phyloP scores from a whole-genome alignment of 495 filamentous ascomycete genomes.

The Xylaria acuta region DNA sequence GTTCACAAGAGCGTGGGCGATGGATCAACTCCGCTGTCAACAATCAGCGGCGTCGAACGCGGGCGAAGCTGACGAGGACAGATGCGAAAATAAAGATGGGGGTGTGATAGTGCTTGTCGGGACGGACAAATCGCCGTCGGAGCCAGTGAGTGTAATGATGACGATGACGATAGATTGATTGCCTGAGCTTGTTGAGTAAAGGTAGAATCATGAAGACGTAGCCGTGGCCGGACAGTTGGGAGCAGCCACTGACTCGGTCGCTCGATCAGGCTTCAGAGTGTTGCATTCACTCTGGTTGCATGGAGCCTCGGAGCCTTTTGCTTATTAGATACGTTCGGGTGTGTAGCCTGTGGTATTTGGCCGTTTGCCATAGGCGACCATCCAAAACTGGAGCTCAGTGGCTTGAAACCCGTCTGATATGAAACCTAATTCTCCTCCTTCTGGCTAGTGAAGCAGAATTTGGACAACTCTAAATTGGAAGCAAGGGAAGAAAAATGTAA shows the following conservation, averaged over 20 bases:
- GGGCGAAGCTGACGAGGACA: background rate
- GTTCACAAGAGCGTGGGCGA: background rate
- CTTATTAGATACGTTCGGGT: slow-evolving; percentile 3
- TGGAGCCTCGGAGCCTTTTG: slow-evolving; percentile 8
- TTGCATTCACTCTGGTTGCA: slow-evolving; percentile 13
- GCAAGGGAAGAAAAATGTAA: background rate
- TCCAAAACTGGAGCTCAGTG: slow-evolving; percentile 23
- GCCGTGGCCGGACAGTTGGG: background rate
- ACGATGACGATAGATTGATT: slow-evolving; percentile 9
- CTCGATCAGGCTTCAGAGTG: slow-evolving; percentile 8
- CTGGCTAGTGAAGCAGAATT: slow-evolving; percentile 19
- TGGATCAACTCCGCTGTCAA: background rate
- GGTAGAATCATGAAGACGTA: slow-evolving; percentile 30
- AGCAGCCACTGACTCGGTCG: slow-evolving; percentile 19
- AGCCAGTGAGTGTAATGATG: background rate
- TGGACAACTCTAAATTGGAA: slow-evolving; percentile 9
- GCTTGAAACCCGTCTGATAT: slow-evolving; percentile 29
- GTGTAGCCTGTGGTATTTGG: slow-evolving; percentile 17
- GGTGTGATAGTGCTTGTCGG: background rate
- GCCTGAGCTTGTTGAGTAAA: slow-evolving; percentile 15
- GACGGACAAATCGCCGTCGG: background rate
- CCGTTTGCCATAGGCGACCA: slow-evolving; percentile 27
- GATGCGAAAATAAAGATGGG: background rate
- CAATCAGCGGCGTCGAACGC: background rate
- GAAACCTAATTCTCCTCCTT: slow-evolving; percentile 21